A percentile compares a stretch with the other conserved stretches of the same genome.
phyloP scores from a whole-genome alignment of 495 filamentous ascomycete species.

The Chaetomidium leptoderma region DNA sequence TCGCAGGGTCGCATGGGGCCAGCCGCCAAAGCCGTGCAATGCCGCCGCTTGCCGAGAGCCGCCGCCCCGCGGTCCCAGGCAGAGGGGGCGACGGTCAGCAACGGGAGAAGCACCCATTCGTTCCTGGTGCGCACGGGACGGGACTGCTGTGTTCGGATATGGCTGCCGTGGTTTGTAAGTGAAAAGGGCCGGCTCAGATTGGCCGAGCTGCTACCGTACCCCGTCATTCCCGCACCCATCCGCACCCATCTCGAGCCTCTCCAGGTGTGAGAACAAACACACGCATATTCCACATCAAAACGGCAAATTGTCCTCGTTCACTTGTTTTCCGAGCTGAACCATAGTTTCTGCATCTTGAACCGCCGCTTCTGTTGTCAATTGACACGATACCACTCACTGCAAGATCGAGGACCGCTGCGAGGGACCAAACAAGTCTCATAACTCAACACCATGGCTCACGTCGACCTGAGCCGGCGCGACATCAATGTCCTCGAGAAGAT shows the following conservation, averaged over 20 bases:
- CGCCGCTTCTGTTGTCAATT: not conserved
- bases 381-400: too few relatives aligned
- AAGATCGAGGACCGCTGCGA: not conserved
- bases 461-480: conserved; percentile 64
- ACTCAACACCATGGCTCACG: conserved; percentile 40
- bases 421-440: not conserved
- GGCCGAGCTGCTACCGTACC: conserved; percentile 1
- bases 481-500: conserved; percentile 68
- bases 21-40: conserved; percentile 29
- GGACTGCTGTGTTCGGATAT: conserved; percentile 11
- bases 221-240: not conserved
- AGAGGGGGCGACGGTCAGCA: conserved; percentile 17
- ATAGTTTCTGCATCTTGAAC: not conserved
- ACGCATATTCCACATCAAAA: too few relatives aligned
- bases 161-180: conserved; percentile 4
- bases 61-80: not conserved
- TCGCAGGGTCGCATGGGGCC: conserved; percentile 19
- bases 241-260: too few relatives aligned
- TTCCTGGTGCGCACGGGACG: not conserved
- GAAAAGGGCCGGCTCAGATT: conserved; percentile 9
- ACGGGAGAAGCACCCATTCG: conserved; percentile 9
- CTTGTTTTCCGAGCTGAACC: not conserved
- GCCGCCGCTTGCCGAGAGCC: conserved; percentile 30
- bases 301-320: not conserved
- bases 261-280: too few relatives aligned